These are phyloP conservation scores for Eremomyces bilateralis DNA, from an alignment of 495 filamentous ascomycete genomes.

Conservation along the genomic window DNA sequence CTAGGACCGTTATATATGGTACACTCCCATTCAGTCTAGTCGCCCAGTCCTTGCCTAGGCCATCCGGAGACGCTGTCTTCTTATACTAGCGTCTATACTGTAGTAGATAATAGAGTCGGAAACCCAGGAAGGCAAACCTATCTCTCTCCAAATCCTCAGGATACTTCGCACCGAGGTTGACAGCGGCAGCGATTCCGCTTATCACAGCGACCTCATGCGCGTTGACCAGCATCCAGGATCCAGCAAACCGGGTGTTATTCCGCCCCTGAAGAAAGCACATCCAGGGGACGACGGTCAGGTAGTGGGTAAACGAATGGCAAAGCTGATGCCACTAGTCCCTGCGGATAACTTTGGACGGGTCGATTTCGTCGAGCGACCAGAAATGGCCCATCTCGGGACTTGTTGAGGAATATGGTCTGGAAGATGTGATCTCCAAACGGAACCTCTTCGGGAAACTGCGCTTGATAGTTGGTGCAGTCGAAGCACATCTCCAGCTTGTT, in stretches of 20 bases:
- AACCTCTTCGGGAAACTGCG: constrained; percentile 42
- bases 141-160: constrained; percentile 32
- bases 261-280: constrained; percentile 65
- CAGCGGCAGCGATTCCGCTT: constrained; percentile 58
- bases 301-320: constrained; percentile 64
- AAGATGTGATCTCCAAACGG: constrained; percentile 46
- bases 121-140: constrained; percentile 19
- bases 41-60: constrained; percentile 25
- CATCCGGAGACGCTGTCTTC: constrained; percentile 18
- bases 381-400: constrained; percentile 33
- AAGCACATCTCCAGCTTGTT: constrained; percentile 72
- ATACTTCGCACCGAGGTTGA: constrained; percentile 56
- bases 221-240: constrained; percentile 66
- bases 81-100: constrained; percentile 20
- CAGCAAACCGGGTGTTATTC: constrained; percentile 45
- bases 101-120: constrained; percentile 20
- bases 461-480: constrained; percentile 68
- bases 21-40: constrained; percentile 30
- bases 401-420: constrained; percentile 68
- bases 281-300: constrained; percentile 50
- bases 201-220: constrained; percentile 66
- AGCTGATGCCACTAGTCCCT: constrained; percentile 76
- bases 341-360: constrained; percentile 42
- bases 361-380: constrained; percentile 55
- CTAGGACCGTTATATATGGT: constrained; percentile 31